phyloP scores from a whole-genome alignment of 306 rosid species.

The Mimosa pudica region DNA sequence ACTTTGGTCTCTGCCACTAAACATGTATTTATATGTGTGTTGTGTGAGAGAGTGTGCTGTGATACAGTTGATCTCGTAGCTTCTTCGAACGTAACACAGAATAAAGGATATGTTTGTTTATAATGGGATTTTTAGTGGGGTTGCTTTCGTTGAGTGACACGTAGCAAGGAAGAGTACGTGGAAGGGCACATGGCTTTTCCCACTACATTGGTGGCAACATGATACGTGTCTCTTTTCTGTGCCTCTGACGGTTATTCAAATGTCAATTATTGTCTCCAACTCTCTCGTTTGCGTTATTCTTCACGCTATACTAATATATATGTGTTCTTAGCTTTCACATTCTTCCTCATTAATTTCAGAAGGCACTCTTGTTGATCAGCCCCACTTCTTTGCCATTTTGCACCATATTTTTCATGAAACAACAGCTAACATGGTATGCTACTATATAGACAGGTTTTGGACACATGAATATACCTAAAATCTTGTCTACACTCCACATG shows the following conservation, averaged over 20 bases:
- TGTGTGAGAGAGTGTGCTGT: neutral
- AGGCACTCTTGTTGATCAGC: neutral
- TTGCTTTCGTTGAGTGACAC: slow-evolving; percentile 1
- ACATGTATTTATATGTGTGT: neutral
- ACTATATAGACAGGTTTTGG: too few relatives aligned
- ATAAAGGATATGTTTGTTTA: neutral
- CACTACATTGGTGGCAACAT: slow-evolving; percentile 8
- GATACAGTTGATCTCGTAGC: neutral
- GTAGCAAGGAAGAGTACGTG: neutral
- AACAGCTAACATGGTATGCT: too few relatives aligned
- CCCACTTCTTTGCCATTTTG: neutral
- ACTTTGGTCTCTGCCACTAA: neutral
- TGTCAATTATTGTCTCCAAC: neutral
- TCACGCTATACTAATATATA: too few relatives aligned
- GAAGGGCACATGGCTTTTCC: slow-evolving; percentile 19
- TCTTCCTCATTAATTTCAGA: neutral
- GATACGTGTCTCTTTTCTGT: slow-evolving; percentile 11
- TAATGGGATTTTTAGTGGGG: neutral
- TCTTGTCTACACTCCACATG: too few relatives aligned
- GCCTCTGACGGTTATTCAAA: neutral
- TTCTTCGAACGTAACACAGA: neutral
- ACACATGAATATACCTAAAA: too few relatives aligned
- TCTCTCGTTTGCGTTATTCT: neutral
- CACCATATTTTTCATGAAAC: neutral
- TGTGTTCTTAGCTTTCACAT: too few relatives aligned